These are phyloP conservation scores for Viola pubescens DNA, from an alignment of 441 rosid genomes.

Conservation along the genomic window DNA sequence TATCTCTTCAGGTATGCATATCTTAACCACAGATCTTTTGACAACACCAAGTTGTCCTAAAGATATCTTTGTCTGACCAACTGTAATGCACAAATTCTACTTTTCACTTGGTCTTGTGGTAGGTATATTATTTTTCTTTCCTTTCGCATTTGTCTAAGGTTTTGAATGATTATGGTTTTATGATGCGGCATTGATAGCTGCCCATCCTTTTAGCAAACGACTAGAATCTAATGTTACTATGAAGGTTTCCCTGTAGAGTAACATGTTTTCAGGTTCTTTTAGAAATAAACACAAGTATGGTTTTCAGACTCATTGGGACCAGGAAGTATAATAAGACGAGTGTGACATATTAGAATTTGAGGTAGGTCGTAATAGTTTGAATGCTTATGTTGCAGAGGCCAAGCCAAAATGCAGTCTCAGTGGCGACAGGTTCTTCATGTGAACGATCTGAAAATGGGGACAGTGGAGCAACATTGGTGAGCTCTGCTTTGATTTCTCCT, in stretches of 20 bases:
- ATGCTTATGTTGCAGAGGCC: conserved; percentile 26
- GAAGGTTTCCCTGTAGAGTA: background rate
- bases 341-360: background rate
- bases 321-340: background rate
- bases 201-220: background rate
- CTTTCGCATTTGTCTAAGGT: background rate
- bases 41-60: background rate
- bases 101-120: background rate
- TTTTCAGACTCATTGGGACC: background rate
- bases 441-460: conserved; percentile 10
- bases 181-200: background rate
- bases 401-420: conserved; percentile 8
- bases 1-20: conserved; percentile 25
- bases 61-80: background rate
- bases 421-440: background rate
- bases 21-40: background rate
- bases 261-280: background rate
- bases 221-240: background rate
- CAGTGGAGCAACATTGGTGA: conserved; percentile 4
- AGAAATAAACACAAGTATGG: background rate
- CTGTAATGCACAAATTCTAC: background rate
- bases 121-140: background rate
- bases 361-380: conserved; percentile 10
- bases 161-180: background rate
- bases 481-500: conserved; percentile 8